Percentiles rank a stretch among this genome's conserved stretches.
Conservation (phyloP, 2,329 filamentous ascomycete species). For the Hymenoscyphus infarciens region DNA sequence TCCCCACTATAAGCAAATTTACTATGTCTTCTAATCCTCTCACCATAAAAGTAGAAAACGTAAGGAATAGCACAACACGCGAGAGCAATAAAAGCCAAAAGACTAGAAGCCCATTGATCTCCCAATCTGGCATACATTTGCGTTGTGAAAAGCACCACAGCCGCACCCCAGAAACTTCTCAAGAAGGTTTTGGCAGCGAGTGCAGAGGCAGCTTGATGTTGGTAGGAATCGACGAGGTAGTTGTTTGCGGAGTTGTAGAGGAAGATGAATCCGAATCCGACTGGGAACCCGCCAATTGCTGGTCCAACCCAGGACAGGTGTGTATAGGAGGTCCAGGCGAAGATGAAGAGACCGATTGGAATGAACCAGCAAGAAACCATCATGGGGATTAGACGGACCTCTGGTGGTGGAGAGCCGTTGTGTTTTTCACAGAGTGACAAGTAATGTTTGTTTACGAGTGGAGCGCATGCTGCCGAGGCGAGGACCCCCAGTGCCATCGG, state of each 20-base stretch:
- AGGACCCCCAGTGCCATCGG: constrained; percentile 75
- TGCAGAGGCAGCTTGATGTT: constrained; percentile 74
- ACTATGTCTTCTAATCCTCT: constrained; percentile 62
- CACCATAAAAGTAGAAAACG: constrained; percentile 76
- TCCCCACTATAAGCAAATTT: constrained; percentile 70
- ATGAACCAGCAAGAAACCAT: constrained; percentile 74
- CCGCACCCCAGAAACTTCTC: constrained; percentile 76
- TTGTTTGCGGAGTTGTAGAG: constrained; percentile 59
- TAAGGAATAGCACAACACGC: constrained; percentile 77
- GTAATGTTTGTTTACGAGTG: constrained; percentile 80
- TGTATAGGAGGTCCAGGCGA: constrained; percentile 62
- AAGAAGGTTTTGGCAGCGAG: constrained; percentile 80
- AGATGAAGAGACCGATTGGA: constrained; percentile 63
- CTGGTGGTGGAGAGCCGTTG: constrained; percentile 71
- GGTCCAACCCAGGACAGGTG: constrained; percentile 55
- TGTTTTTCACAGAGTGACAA: constrained; percentile 57
- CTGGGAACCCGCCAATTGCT: constrained; percentile 52
- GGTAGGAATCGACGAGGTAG: constrained; percentile 60
- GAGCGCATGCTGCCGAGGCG: constrained; percentile 61
- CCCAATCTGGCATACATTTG: constrained; percentile 70
- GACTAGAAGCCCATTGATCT: constrained; percentile 14
- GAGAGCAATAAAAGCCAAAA: constrained; percentile 12
- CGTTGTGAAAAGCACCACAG: constrained; percentile 66
- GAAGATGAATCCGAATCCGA: constrained; percentile 65
- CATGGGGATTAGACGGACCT: constrained; percentile 78